Evolutionary conservation across 2,329 filamentous ascomycete genomes (phyloP), one percentile per base, ranked within the genome.

Genomic region (Seiridium cupressi): DNA sequence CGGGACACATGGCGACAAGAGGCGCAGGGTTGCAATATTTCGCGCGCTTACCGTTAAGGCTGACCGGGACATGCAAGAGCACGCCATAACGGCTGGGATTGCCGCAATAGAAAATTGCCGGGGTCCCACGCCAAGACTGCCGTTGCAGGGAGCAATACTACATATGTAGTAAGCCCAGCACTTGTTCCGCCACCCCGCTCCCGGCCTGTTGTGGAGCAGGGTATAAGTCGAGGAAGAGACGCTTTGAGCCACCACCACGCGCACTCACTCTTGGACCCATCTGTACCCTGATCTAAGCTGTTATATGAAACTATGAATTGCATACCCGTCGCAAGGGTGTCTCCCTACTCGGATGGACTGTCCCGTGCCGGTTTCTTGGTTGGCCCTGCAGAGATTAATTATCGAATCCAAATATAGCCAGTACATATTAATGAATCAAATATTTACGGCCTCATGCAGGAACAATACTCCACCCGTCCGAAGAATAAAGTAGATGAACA

Each of bases 1-100:
- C 34, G 49, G 49, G 49, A 26, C 18, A 7, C 18, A 13, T 26
- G 18, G 18, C 18, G 18, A 11, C 44, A n/a, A 7, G 4, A 3
- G 8, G 18, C 32, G 26, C 44, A 48, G 54, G 40, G 44, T 35
- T 48, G 42, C 54, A 47, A 11, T 46, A 32, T 57, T 48, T 47
- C 5, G 8, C 54, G 44, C 40, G 54, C 54, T 57, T 57, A 57
- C 54, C 54, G 54, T 57, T 57, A 42, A 40, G 54, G 54, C 54
- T 57, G 54, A 47, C 44, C 54, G 8, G 26, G 26, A 38, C n/a
- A 32, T 11, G 9, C 31, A 7, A n/a, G 4, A 57, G 54, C 54
- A 57, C 54, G 54, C 44, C 40, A 57, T 57, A 36, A 35, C 40
- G 42, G 54, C 35, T 35, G 32, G 26, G 18, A 36, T 57, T 57